These are phyloP conservation scores for Mucor piriformis DNA, from an alignment of 371 early-diverging fungal genomes.

Conservation along the genomic window DNA sequence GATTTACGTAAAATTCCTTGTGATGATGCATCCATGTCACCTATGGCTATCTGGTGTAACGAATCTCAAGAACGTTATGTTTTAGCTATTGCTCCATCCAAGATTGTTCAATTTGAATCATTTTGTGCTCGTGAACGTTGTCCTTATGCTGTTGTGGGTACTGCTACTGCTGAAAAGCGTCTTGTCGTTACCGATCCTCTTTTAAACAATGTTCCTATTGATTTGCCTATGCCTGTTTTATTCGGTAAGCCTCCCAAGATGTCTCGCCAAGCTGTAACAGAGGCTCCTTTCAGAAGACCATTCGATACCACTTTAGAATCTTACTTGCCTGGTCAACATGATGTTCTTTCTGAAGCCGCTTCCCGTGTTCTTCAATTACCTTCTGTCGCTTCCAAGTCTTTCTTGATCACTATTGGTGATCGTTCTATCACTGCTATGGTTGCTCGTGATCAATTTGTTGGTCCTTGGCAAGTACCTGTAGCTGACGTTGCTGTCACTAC, in stretches of 20 bases:
- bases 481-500: conserved; percentile 93
- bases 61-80: conserved; percentile 98
- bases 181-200: conserved; percentile 80
- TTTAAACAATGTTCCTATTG: conserved; percentile 74
- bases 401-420: conserved; percentile 97
- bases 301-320: conserved; percentile 69
- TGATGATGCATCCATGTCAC: conserved; percentile 91
- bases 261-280: conserved; percentile 73
- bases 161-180: conserved; percentile 85
- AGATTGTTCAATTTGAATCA: conserved; percentile 67
- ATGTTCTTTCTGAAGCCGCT: conserved; percentile 64
- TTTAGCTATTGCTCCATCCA: conserved; percentile 77
- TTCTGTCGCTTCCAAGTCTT: conserved; percentile 88
- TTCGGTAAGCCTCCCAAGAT: conserved; percentile 97
- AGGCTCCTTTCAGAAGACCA: conserved; percentile 52
- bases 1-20: conserved; percentile 87
- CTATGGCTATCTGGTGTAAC: conserved; percentile 99
- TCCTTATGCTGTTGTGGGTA: conserved; percentile 89
- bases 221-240: conserved; percentile 92
- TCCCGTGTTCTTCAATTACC: conserved; percentile 86
- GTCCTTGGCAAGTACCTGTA: conserved; percentile 97
- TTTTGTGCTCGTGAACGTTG: conserved; percentile 93
- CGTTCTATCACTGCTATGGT: conserved; percentile 94
- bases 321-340: conserved; percentile 52
- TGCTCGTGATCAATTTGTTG: conserved; percentile 95